Conservation (phyloP, 345 rosid genomes). For the Gossypium arboreum region DNA sequence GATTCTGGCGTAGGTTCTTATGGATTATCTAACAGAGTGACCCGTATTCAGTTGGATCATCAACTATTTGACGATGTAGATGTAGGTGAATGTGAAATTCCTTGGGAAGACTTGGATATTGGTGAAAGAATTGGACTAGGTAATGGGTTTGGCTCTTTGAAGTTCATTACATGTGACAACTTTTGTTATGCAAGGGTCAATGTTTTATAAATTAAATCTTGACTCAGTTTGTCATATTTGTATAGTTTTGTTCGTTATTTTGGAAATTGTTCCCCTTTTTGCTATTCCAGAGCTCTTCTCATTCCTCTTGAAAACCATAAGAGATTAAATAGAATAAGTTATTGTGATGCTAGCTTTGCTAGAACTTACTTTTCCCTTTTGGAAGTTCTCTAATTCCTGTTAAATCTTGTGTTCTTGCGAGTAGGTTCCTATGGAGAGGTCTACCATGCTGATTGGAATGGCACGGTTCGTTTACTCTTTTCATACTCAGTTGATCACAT, state of each 20-base stretch:
- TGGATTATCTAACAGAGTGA: constrained; percentile 37
- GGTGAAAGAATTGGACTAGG: constrained; percentile 99
- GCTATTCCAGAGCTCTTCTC: not conserved
- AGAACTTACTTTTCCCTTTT: constrained; percentile 3
- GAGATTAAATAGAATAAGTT: constrained; percentile 4
- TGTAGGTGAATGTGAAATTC: constrained; percentile 94
- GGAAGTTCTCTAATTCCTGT: constrained; percentile 19
- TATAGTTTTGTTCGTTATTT: not conserved
- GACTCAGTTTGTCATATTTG: not conserved
- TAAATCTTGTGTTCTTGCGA: constrained; percentile 21
- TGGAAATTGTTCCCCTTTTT: not conserved
- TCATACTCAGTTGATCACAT: constrained; percentile 4
- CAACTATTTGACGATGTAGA: constrained; percentile 86
- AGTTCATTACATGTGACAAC: not conserved
- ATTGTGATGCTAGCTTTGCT: constrained; percentile 7
- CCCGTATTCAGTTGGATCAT: constrained; percentile 44
- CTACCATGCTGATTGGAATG: constrained; percentile 95
- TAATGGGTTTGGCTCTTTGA: constrained; percentile 22
- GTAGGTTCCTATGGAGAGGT: constrained; percentile 99
- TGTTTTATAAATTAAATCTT: not conserved
- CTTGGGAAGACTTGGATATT: constrained; percentile 91
- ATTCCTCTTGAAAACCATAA: constrained; percentile 2
- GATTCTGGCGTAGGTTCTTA: constrained; percentile 50
- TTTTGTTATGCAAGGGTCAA: not conserved
- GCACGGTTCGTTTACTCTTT: constrained; percentile 67